Base-by-base conservation (phyloP, 306 rosid species). In the Potentilla sterilis region DNA sequence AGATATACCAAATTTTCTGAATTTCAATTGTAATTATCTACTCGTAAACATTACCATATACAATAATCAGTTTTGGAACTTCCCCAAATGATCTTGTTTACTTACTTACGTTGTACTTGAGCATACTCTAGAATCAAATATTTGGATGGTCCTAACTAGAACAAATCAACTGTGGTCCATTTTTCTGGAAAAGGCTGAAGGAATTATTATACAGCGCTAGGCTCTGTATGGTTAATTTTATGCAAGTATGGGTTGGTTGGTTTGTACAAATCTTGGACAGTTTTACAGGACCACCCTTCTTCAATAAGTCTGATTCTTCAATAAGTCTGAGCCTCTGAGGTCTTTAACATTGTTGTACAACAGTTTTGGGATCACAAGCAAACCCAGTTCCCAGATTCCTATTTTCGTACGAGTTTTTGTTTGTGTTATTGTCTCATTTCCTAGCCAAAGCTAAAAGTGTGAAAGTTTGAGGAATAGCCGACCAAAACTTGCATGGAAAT, bases 141-240 rank as follows among this genome's bases (percentile, higher is more conserved):
- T 72, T 54, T 22, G 51, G 65, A 54, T 54, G 76, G 22, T 35
- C 41, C 34, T 32, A 11, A 16, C 32, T 32, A 34, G 46, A 57
- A 32, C 34, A 24, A 2, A 4, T 38, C 35, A 13, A 34, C 35
- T 10, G 48, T 54, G 76, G 76, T 72, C 76, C 76, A 12, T 51
- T 32, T 52, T 54, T 72, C 66, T 72, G 76, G 76, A 38, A 49
- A 72, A 72, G 22, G 21, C 64, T 54, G 15, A 40, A n/a, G 7
- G 58, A 51, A 51, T 7, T 18, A 51, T 51, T 18, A 51, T 51
- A 15, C 52, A 22, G 22, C 12, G 14, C 28, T n/a, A 22, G 2
- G 16, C 44, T 37, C 11, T 11, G 44, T 51, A 9, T 52, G 63
- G n/a, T 35, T 52, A n/a, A 11, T 51, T n/a, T 41, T 37, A 37